phyloP scores from a whole-genome alignment of 2,329 filamentous ascomycete species.

The Fusarium sp. region DNA sequence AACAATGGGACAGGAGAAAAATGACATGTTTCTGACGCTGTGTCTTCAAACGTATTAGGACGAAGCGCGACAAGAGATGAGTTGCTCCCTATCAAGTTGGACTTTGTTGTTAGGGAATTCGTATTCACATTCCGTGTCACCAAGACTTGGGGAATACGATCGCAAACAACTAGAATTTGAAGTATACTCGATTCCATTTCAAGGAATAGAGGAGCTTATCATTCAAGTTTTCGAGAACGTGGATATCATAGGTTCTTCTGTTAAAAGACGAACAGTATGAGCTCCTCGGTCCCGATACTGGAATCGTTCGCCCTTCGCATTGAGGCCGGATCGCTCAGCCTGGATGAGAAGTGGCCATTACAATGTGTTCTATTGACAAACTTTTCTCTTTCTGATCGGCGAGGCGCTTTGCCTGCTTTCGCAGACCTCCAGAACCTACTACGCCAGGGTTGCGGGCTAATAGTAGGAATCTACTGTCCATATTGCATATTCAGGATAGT shows the following conservation, averaged over 20 bases:
- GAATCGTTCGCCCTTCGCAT: slow-evolving; percentile 80
- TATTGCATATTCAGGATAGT: neutral
- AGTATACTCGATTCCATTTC: neutral
- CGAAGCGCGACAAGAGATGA: neutral
- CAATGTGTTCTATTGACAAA: slow-evolving; percentile 62
- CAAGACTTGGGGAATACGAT: neutral
- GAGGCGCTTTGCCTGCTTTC: neutral
- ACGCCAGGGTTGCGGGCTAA: neutral
- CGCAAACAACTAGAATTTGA: neutral
- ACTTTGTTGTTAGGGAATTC: neutral
- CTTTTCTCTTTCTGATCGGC: no score
- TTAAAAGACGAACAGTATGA: neutral
- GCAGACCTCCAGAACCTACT: neutral
- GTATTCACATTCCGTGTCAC: neutral
- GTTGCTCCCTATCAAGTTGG: neutral
- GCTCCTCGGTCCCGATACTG: slow-evolving; percentile 77
- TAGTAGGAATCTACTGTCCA: neutral
- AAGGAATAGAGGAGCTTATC: neutral
- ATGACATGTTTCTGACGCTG: neutral
- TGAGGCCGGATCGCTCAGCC: slow-evolving; percentile 85
- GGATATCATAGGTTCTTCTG: neutral
- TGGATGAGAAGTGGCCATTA: slow-evolving; percentile 65
- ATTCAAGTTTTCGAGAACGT: neutral
- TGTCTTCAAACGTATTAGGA: neutral
- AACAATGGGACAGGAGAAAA: neutral